Percentiles rank a stretch among this genome's conserved stretches.
These are phyloP conservation scores for Ascochyta rabiei DNA, from an alignment of 2,329 filamentous ascomycete species.

Conservation along the genomic window DNA sequence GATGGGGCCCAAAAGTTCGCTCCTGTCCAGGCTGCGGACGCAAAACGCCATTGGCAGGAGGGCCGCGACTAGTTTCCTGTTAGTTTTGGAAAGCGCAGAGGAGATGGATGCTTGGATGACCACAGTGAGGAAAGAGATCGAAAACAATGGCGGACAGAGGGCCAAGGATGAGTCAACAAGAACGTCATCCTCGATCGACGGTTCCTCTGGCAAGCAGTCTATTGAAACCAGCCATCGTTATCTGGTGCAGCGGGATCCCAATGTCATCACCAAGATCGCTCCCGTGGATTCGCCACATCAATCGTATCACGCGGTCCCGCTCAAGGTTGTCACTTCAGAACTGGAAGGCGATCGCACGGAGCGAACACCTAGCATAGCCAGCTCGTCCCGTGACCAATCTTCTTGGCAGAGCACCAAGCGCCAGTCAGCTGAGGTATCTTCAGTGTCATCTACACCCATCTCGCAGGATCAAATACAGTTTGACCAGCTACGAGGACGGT, in stretches of 20 bases:
- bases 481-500: slow-evolving; percentile 46
- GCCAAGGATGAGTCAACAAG: slow-evolving; percentile 35
- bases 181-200: slow-evolving; percentile 38
- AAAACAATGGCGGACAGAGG: slow-evolving; percentile 71
- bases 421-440: slow-evolving; percentile 44
- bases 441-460: slow-evolving; percentile 41
- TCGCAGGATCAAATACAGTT: slow-evolving; percentile 46
- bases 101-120: slow-evolving; percentile 80
- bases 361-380: slow-evolving; percentile 35
- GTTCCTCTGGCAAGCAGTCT: slow-evolving; percentile 29
- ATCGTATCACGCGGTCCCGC: slow-evolving; percentile 39
- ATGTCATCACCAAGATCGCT: slow-evolving; percentile 34
- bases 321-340: slow-evolving; percentile 38
- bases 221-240: slow-evolving; percentile 47
- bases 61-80: slow-evolving; percentile 67
- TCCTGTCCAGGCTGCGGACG: slow-evolving; percentile 70
- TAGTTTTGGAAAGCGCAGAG: slow-evolving; percentile 74
- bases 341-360: slow-evolving; percentile 39
- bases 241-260: slow-evolving; percentile 43
- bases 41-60: slow-evolving; percentile 61
- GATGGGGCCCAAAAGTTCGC: slow-evolving; percentile 57
- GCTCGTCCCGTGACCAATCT: slow-evolving; percentile 40
- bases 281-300: slow-evolving; percentile 46
- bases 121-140: slow-evolving; percentile 71
- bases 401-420: slow-evolving; percentile 33